Percentiles rank a stretch among this genome's conserved stretches.
Evolutionary conservation across 2,329 filamentous ascomycete species (phyloP).

Genomic region (Sphaerostilbella broomeana): DNA sequence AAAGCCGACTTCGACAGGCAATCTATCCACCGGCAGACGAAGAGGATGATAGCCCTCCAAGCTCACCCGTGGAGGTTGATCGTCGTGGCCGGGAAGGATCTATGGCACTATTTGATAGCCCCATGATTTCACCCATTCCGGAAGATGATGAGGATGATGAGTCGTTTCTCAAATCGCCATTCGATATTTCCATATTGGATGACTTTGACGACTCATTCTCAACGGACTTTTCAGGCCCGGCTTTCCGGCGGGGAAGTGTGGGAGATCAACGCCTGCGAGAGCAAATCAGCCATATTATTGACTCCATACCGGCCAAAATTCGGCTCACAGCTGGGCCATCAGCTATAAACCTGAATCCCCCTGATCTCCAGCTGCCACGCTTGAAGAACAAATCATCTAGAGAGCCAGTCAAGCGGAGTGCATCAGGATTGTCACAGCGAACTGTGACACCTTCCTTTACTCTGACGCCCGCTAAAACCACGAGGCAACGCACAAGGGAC

Average conservation of each 20-base stretch:
- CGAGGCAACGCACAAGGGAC: slow-evolving; percentile 42
- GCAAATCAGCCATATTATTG: slow-evolving; percentile 73
- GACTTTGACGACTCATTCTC: slow-evolving; percentile 39
- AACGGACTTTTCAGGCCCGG: slow-evolving; percentile 22
- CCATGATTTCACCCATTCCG: slow-evolving; percentile 36
- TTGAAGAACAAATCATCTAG: slow-evolving; percentile 37
- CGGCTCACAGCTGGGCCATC: slow-evolving; percentile 55
- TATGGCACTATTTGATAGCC: slow-evolving; percentile 39
- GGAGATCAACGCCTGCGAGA: slow-evolving; percentile 66
- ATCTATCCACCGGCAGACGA: no score
- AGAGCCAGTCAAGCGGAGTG: slow-evolving; percentile 40
- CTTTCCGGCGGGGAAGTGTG: slow-evolving; percentile 28
- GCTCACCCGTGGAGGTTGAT: slow-evolving; percentile 38
- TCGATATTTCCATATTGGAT: slow-evolving; percentile 40
- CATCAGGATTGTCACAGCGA: slow-evolving; percentile 48
- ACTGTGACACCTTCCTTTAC: slow-evolving; percentile 62
- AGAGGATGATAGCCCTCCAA: slow-evolving; percentile 40
- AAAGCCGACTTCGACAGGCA: slow-evolving; percentile 25
- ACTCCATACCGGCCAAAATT: slow-evolving; percentile 72
- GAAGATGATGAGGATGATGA: slow-evolving; percentile 37
- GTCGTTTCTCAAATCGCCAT: slow-evolving; percentile 33
- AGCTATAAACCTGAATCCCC: slow-evolving; percentile 49
- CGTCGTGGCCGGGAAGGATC: slow-evolving; percentile 19
- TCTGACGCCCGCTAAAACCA: slow-evolving; percentile 55
- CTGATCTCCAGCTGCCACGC: slow-evolving; percentile 47